Base-by-base conservation (phyloP, 148 eudicot species). In the Nyssa sinensis region DNA sequence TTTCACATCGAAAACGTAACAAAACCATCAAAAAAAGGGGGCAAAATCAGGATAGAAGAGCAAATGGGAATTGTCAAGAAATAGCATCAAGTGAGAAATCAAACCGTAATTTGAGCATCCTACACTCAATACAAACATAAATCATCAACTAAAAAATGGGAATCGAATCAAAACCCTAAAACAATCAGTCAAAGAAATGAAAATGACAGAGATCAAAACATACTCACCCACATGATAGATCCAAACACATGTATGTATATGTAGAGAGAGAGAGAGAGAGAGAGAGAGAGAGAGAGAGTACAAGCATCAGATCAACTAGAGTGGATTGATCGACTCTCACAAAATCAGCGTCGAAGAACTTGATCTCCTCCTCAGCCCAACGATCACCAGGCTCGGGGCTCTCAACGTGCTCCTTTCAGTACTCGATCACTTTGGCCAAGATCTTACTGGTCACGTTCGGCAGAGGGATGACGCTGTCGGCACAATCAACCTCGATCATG, bases 241-340 rank as follows among this genome's bases (percentile, higher is more conserved):
- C 51, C 2, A 44, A 44, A 11, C 17, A 6, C 1, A 14, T 44
- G 16, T 12, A 69, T 11, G 28, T 0, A 3, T 4, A 14, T 6
- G 23, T 4, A 53, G 0, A 74, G 19, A 65, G 5, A 63, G 21
- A 69, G 7, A 58, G 30, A 33, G 41, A 41, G 29, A 17, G 7
- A 55, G 59, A 55, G 2, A 11, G 59, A 37, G 9, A 9, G 67
- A 66, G 9, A 58, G 47, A 51, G 13, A 6, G 62, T 78, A 84
- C 87, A 39, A 84, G 87, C 64, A 81, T 81, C 68, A 84, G 84
- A 81, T 84, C 87, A 66, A 84, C 81, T 47, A 84, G 87, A 30
- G 84, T 81, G 47, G 84, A 75, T 75, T 84, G 84, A 29, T 84
- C 87, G 44, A 84, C 86, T 69, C 81, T 84, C 12, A 84, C 87